Evolutionary conservation across 2,329 filamentous ascomycete species (phyloP).

Genomic region (Fusarium duplospermum): DNA sequence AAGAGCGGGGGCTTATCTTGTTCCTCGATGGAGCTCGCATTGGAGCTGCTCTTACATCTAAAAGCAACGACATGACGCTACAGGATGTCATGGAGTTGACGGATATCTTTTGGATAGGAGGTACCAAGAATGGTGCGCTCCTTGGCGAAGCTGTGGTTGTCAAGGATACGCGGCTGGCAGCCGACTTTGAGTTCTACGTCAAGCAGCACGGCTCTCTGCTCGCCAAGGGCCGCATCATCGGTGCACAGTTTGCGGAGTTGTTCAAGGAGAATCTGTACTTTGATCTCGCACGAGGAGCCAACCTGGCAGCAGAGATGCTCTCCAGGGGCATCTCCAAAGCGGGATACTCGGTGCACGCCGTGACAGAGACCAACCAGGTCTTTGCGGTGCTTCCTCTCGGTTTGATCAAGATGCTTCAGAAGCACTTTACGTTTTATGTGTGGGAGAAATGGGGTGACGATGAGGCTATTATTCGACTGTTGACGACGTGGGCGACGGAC

Average conservation of each 20-base stretch:
- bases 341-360: conserved; percentile 56
- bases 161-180: conserved; percentile 53
- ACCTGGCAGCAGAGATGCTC: conserved; percentile 56
- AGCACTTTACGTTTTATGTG: conserved; percentile 53
- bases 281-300: conserved; percentile 58
- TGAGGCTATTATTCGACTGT: conserved; percentile 55
- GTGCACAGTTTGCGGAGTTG: conserved; percentile 61
- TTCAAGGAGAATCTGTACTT: conserved; percentile 60
- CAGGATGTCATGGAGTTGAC: conserved; percentile 59
- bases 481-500: conserved; percentile 65
- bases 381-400: conserved; percentile 57
- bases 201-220: conserved; percentile 64
- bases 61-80: conserved; percentile 56
- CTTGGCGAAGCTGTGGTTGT: conserved; percentile 64
- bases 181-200: conserved; percentile 62
- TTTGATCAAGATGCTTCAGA: conserved; percentile 54
- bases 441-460: conserved; percentile 58
- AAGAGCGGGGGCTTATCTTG: conserved; percentile 54
- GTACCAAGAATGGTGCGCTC: conserved; percentile 63
- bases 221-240: conserved; percentile 62
- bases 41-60: conserved; percentile 56
- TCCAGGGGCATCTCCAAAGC: conserved; percentile 55
- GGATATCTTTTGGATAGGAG: conserved; percentile 67
- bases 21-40: conserved; percentile 63
- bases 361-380: conserved; percentile 64